phyloP scores from a whole-genome alignment of 1,284 basidiomycete genomes.

The Caloboletus inedulis region DNA sequence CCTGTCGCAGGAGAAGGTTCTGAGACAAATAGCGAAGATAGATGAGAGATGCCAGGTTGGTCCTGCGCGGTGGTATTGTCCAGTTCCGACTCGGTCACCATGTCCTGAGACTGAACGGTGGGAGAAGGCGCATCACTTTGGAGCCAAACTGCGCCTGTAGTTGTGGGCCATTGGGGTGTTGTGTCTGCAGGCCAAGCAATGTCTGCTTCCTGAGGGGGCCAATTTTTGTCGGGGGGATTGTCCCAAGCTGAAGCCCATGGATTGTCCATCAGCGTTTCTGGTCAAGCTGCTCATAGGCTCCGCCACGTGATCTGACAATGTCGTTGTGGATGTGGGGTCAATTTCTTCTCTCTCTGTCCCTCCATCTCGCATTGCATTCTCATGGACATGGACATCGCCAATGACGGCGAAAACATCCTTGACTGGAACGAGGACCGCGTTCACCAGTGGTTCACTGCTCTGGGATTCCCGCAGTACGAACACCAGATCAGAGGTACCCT shows the following conservation, averaged over 20 bases:
- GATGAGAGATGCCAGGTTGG: neutral
- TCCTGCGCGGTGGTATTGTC: slow-evolving; percentile 2
- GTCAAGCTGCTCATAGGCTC: neutral
- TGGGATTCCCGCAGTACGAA: slow-evolving; percentile 83
- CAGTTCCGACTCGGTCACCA: neutral
- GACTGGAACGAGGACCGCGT: slow-evolving; percentile 86
- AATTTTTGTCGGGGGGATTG: neutral
- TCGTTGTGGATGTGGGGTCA: neutral
- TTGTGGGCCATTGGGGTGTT: slow-evolving; percentile 24
- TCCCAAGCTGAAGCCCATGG: slow-evolving; percentile 44
- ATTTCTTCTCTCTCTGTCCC: slow-evolving; percentile 8
- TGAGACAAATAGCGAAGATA: neutral
- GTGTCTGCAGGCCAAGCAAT: slow-evolving; percentile 42
- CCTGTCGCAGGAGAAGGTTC: neutral
- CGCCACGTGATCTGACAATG: slow-evolving; percentile 18
- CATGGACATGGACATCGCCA: slow-evolving; percentile 36
- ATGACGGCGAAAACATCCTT: slow-evolving; percentile 48
- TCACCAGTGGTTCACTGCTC: slow-evolving; percentile 65
- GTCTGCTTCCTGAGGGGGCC: neutral
- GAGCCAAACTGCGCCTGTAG: slow-evolving; percentile 37
- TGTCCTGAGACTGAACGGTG: neutral
- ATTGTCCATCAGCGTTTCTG: slow-evolving; percentile 49
- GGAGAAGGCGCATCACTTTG: neutral
- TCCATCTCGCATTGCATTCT: neutral
- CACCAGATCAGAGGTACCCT: slow-evolving; percentile 58